phyloP scores from a whole-genome alignment of 371 early-diverging fungal species.

The Syncephalastrum contaminatum region DNA sequence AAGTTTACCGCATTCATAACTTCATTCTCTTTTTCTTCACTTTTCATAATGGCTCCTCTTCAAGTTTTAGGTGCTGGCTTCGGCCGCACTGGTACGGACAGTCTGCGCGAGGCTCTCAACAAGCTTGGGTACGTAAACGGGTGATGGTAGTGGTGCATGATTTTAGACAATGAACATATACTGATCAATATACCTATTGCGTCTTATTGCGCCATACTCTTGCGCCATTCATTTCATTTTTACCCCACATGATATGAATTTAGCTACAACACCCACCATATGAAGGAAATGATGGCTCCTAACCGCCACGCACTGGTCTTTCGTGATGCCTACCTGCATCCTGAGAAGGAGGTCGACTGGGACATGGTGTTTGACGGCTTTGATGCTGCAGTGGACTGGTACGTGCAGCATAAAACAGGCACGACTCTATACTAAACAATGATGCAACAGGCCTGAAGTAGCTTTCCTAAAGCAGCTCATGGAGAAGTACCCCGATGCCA shows the following conservation, averaged over 20 bases:
- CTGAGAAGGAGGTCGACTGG: conserved; percentile 26
- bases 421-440: too few species aligned
- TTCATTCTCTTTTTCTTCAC: background rate
- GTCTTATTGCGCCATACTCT: background rate
- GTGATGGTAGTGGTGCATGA: background rate
- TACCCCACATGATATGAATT: too few species aligned
- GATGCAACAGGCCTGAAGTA: conserved; percentile 29
- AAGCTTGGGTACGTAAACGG: conserved; percentile 25
- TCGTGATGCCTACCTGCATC: conserved; percentile 16
- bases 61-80: conserved; percentile 37
- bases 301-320: conserved; percentile 24
- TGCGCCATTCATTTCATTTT: too few species aligned
- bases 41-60: conserved; percentile 14
- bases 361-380: conserved; percentile 23
- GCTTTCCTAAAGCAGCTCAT: conserved; percentile 16
- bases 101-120: conserved; percentile 27
- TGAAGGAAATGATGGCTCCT: conserved; percentile 10
- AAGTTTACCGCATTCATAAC: background rate
- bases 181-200: background rate
- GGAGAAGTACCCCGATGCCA: conserved; percentile 38
- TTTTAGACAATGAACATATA: background rate
- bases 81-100: conserved; percentile 39
- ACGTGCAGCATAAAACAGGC: background rate
- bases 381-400: conserved; percentile 35
- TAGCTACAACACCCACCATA: conserved; percentile 17